These are phyloP conservation scores for Mucor irregularis DNA, from an alignment of 371 early-diverging fungal genomes.

Conservation along the genomic window DNA sequence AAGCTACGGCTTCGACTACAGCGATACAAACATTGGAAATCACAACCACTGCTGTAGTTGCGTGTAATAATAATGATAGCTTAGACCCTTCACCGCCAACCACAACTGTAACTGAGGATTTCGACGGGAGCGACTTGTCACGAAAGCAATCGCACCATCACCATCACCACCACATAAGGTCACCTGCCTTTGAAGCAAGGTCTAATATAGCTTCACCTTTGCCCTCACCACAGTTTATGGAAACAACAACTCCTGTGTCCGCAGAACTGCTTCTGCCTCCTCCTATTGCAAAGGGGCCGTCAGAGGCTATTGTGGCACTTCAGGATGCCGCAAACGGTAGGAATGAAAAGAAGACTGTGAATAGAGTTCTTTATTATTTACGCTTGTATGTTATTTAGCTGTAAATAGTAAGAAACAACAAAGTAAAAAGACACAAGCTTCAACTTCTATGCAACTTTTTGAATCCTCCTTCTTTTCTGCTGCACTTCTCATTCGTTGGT, in stretches of 20 bases:
- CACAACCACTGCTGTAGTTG: slow-evolving; percentile 43
- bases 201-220: slow-evolving; percentile 10
- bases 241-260: slow-evolving; percentile 17
- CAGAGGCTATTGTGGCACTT: slow-evolving; percentile 49
- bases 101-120: background rate
- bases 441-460: slow-evolving; percentile 31
- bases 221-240: slow-evolving; percentile 29
- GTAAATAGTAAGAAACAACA: background rate
- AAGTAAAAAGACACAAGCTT: background rate
- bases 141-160: slow-evolving; percentile 35
- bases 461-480: slow-evolving; percentile 62
- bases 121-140: background rate
- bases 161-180: slow-evolving; percentile 38
- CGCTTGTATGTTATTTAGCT: background rate
- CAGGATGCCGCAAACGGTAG: slow-evolving; percentile 51
- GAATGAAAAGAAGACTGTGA: no score
- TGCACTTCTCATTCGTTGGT: slow-evolving; percentile 60
- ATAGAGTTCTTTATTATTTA: background rate
- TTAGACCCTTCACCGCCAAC: slow-evolving; percentile 1
- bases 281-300: slow-evolving; percentile 33
- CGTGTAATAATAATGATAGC: background rate
- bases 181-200: slow-evolving; percentile 32
- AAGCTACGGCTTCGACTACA: slow-evolving; percentile 39
- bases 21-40: slow-evolving; percentile 49
- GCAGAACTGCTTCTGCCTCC: slow-evolving; percentile 27